phyloP scores from a whole-genome alignment of 306 rosid genomes.

The Acmispon strigosus region DNA sequence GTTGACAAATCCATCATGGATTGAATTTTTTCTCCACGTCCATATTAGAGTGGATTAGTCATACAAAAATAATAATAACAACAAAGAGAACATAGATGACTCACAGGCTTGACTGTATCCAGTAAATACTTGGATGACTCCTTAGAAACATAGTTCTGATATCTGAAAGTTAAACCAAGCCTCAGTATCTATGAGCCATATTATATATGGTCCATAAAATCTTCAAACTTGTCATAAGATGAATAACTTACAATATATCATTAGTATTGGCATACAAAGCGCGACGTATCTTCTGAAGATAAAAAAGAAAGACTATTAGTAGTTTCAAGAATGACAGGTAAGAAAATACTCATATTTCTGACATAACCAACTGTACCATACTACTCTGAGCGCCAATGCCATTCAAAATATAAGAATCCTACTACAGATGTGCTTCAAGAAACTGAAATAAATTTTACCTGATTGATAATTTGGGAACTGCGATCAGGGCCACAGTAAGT shows the following conservation, averaged over 20 bases:
- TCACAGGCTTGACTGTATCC: constrained; percentile 55
- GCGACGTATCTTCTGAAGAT: constrained; percentile 43
- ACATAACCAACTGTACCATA: constrained; percentile 5
- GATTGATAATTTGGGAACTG: constrained; percentile 54
- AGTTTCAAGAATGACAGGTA: constrained; percentile 20
- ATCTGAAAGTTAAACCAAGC: constrained; percentile 38
- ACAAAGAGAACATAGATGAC: constrained; percentile 23
- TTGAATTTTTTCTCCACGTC: neutral
- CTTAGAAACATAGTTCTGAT: constrained; percentile 57
- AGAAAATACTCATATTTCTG: constrained; percentile 13
- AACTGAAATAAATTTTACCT: constrained; percentile 40
- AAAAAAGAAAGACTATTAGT: constrained; percentile 11
- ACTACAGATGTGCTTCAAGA: neutral
- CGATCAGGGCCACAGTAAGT: constrained; percentile 69
- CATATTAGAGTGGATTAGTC: constrained; percentile 1
- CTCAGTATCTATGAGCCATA: neutral
- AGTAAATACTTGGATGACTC: constrained; percentile 53
- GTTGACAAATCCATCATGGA: neutral
- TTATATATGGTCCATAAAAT: neutral
- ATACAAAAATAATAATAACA: constrained; percentile 3
- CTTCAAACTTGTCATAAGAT: neutral
- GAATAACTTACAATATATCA: constrained; percentile 49
- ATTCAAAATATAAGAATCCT: constrained; percentile 1
- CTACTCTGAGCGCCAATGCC: neutral
- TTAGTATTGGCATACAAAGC: constrained; percentile 5